Percentiles rank a stretch among this genome's conserved stretches.
Evolutionary conservation across 169 alveolate species (phyloP).

Genomic region (Eimeria sp.): DNA sequence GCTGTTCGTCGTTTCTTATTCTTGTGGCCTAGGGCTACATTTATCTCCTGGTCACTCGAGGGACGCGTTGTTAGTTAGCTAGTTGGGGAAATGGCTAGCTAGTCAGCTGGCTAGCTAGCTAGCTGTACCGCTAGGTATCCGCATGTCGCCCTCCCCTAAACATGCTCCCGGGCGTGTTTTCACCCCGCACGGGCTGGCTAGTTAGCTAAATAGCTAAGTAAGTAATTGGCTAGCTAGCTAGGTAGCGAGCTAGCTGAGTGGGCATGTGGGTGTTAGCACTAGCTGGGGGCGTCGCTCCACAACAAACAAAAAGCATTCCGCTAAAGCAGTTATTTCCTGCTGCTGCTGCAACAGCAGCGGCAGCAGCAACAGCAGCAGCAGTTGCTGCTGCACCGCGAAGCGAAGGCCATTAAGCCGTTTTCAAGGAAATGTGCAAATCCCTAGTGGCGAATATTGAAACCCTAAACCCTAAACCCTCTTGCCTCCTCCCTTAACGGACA

Average conservation of each 20-base stretch:
- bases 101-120: background rate
- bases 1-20: background rate
- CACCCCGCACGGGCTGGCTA: background rate
- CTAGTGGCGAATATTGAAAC: background rate
- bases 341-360: slow-evolving; percentile 23
- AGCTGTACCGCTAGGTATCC: background rate
- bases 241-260: background rate
- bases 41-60: no score
- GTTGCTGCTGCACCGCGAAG: background rate
- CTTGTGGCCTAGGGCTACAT: background rate
- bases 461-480: background rate
- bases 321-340: background rate
- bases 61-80: no score
- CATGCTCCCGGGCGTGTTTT: background rate
- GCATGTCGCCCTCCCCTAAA: background rate
- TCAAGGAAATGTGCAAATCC: background rate
- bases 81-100: no score
- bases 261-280: background rate
- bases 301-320: background rate
- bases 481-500: background rate
- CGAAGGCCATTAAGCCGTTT: background rate
- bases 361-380: slow-evolving; percentile 23
- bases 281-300: background rate
- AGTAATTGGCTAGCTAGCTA: background rate
- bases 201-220: background rate